Evolutionary conservation across 352 stramenopile genomes (phyloP).

Genomic region (Globisporangium yorkense): DNA sequence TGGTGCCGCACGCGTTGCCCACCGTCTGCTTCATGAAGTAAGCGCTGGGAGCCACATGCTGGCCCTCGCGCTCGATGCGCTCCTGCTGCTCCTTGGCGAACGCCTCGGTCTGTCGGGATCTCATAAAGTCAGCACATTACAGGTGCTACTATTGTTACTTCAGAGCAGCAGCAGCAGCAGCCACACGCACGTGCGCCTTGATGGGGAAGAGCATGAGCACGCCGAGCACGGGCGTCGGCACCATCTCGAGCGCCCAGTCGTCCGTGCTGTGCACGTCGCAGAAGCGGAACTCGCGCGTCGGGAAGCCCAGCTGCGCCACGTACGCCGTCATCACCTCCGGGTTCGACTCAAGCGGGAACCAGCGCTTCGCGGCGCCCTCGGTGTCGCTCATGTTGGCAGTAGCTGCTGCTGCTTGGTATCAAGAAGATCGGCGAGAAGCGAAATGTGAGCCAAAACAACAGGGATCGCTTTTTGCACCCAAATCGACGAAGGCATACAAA

Average conservation of each 20-base stretch:
- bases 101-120: slow-evolving; percentile 49
- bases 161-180: neutral
- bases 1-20: slow-evolving; percentile 95
- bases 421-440: no score
- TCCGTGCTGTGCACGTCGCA: slow-evolving; percentile 95
- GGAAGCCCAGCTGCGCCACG: slow-evolving; percentile 91
- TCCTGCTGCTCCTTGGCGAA: slow-evolving; percentile 64
- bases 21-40: slow-evolving; percentile 96
- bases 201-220: slow-evolving; percentile 96
- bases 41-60: slow-evolving; percentile 68
- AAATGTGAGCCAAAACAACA: no score
- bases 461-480: no score
- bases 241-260: slow-evolving; percentile 96
- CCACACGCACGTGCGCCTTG: slow-evolving; percentile 67
- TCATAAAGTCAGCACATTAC: neutral
- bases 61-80: slow-evolving; percentile 63
- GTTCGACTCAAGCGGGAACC: slow-evolving; percentile 94
- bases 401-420: neutral
- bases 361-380: slow-evolving; percentile 49
- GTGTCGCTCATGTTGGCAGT: slow-evolving; percentile 27
- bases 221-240: slow-evolving; percentile 88
- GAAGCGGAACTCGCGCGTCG: slow-evolving; percentile 82
- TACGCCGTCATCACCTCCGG: slow-evolving; percentile 95
- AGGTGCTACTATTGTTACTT: neutral
- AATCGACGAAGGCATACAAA: no score